phyloP scores from a whole-genome alignment of 257 asterid species.

The Solanum etuberosum region DNA sequence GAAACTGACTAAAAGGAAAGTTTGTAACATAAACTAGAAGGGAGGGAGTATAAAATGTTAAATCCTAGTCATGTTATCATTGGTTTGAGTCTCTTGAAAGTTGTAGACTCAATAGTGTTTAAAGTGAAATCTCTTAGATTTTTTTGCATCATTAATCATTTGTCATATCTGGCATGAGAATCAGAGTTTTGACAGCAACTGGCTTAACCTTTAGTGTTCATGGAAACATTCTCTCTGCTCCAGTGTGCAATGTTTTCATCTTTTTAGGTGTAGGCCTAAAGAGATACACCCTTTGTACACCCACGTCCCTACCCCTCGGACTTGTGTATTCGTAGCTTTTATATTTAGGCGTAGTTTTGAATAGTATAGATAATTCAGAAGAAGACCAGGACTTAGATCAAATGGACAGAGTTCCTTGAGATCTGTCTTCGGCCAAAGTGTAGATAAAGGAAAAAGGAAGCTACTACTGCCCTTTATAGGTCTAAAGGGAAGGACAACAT shows the following conservation, averaged over 20 bases:
- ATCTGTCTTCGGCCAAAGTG: not conserved
- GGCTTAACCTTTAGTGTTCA: not conserved
- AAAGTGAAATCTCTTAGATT: not conserved
- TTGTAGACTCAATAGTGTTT: not conserved
- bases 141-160: not conserved
- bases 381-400: not conserved
- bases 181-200: not conserved
- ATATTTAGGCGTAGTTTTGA: not conserved
- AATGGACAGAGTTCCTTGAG: not conserved
- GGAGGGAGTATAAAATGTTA: not conserved
- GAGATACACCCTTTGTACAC: not conserved
- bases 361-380: not conserved
- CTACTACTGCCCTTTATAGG: not conserved
- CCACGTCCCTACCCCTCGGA: not conserved
- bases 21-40: not conserved
- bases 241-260: not conserved
- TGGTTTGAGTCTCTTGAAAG: not conserved
- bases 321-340: not conserved
- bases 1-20: not conserved
- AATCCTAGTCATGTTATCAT: not conserved
- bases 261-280: not conserved
- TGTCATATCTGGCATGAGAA: not conserved
- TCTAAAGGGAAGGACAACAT: not conserved
- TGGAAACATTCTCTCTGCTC: not conserved
- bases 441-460: not conserved